phyloP scores from a whole-genome alignment of 352 stramenopile species.

The Pilasporangium apinafurcum region DNA sequence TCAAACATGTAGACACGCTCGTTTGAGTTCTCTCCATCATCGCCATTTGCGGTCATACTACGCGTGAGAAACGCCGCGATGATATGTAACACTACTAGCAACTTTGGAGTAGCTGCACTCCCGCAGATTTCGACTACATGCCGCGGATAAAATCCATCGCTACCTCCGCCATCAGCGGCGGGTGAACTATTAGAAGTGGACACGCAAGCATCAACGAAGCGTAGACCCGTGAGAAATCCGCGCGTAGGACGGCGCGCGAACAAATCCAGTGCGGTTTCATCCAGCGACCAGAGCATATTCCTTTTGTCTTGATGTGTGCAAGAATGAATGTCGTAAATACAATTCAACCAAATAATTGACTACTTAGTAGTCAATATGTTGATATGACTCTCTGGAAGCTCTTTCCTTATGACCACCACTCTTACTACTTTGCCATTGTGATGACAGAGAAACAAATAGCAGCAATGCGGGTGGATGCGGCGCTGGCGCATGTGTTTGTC shows the following conservation, averaged over 20 bases:
- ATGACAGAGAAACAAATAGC: too few relatives aligned
- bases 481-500: constrained; percentile 40
- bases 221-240: constrained; percentile 47
- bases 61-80: constrained; percentile 51
- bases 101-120: constrained; percentile 23
- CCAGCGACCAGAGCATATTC: constrained; percentile 22
- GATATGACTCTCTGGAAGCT: too few relatives aligned
- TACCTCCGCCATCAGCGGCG: constrained; percentile 1
- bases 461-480: constrained; percentile 8
- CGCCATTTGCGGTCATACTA: not conserved
- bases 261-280: constrained; percentile 72
- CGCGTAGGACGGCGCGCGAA: constrained; percentile 45
- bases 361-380: too few relatives aligned
- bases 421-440: too few relatives aligned
- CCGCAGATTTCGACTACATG: constrained; percentile 61
- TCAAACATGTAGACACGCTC: constrained; percentile 61
- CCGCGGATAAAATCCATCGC: constrained; percentile 39
- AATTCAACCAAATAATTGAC: too few relatives aligned
- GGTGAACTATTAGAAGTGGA: not conserved
- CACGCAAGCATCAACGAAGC: constrained; percentile 42
- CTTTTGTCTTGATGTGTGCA: too few relatives aligned
- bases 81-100: constrained; percentile 46
- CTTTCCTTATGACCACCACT: too few relatives aligned
- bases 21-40: not conserved
- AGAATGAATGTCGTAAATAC: too few relatives aligned